Evolutionary conservation across 1,284 basidiomycete species (phyloP).

Genomic region (Apiotrichum sp.): DNA sequence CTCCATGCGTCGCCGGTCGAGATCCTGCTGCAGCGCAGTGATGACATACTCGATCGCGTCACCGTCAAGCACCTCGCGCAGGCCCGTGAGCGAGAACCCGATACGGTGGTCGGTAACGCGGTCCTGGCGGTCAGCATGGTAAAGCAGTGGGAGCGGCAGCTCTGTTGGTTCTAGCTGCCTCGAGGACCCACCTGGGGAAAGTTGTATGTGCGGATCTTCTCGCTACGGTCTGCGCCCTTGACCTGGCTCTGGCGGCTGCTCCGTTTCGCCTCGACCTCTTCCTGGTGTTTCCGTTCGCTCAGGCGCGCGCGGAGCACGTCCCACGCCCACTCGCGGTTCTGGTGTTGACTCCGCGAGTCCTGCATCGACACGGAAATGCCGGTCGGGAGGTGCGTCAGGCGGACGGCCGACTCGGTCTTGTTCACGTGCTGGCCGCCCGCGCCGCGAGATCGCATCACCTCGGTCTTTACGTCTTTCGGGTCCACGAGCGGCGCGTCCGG

Average conservation of each 20-base stretch:
- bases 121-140: constrained; percentile 53
- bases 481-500: constrained; percentile 55
- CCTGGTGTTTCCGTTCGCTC: constrained; percentile 66
- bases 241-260: constrained; percentile 66
- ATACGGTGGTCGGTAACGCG: constrained; percentile 88
- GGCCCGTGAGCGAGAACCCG: constrained; percentile 66
- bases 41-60: constrained; percentile 58
- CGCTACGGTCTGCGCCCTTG: constrained; percentile 71
- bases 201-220: constrained; percentile 92
- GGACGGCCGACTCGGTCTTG: constrained; percentile 97
- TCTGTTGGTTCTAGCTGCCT: too few species aligned
- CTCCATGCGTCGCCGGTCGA: constrained; percentile 62
- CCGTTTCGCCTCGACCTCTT: constrained; percentile 65
- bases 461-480: constrained; percentile 79
- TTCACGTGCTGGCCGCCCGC: constrained; percentile 99
- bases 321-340: constrained; percentile 85
- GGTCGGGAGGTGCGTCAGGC: constrained; percentile 86
- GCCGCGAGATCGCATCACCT: constrained; percentile 91
- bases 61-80: constrained; percentile 70
- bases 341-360: constrained; percentile 90
- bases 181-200: constrained; percentile 62
- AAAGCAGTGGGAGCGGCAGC: too few species aligned
- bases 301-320: constrained; percentile 76
- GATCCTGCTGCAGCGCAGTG: constrained; percentile 58
- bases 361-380: constrained; percentile 97